phyloP scores from a whole-genome alignment of 805 yeast species.

The Candida alai region DNA sequence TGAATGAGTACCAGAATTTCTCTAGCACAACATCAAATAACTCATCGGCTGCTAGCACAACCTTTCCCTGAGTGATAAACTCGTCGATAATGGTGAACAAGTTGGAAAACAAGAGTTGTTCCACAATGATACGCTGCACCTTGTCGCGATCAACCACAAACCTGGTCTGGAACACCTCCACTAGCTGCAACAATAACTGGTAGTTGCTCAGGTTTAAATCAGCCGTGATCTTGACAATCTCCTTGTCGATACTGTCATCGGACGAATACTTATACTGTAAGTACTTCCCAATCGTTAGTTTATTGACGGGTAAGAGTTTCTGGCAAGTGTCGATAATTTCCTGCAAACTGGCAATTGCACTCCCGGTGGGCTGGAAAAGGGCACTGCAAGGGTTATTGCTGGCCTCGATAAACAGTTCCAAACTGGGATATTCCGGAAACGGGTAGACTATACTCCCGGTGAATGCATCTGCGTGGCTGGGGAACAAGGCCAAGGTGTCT shows the following conservation, averaged over 20 bases:
- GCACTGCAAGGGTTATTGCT: slow-evolving; percentile 14
- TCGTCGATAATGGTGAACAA: slow-evolving; percentile 22
- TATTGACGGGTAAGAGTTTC: slow-evolving; percentile 30
- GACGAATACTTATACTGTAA: slow-evolving; percentile 21
- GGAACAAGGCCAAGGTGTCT: slow-evolving; percentile 16
- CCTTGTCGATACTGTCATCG: slow-evolving; percentile 14
- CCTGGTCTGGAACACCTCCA: slow-evolving; percentile 17
- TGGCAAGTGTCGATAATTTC: slow-evolving; percentile 27
- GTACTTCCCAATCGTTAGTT: slow-evolving; percentile 28
- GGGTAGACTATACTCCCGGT: too few species aligned
- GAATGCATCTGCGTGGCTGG: too few species aligned
- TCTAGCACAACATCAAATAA: slow-evolving; percentile 17
- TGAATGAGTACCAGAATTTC: slow-evolving; percentile 33
- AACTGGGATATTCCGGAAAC: too few species aligned
- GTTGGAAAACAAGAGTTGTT: slow-evolving; percentile 25
- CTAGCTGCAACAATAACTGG: slow-evolving; percentile 16
- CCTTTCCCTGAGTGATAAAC: slow-evolving; percentile 9
- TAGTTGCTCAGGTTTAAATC: slow-evolving; percentile 22
- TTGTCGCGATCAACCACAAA: slow-evolving; percentile 16
- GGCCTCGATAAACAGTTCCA: slow-evolving; percentile 16
- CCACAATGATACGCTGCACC: slow-evolving; percentile 22
- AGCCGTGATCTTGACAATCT: slow-evolving; percentile 22
- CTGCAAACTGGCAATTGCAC: slow-evolving; percentile 15
- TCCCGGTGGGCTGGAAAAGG: slow-evolving; percentile 17
- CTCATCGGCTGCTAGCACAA: slow-evolving; percentile 10